Conservation (phyloP, 768 basidiomycete species). For the Dacryopinax spathularia region DNA sequence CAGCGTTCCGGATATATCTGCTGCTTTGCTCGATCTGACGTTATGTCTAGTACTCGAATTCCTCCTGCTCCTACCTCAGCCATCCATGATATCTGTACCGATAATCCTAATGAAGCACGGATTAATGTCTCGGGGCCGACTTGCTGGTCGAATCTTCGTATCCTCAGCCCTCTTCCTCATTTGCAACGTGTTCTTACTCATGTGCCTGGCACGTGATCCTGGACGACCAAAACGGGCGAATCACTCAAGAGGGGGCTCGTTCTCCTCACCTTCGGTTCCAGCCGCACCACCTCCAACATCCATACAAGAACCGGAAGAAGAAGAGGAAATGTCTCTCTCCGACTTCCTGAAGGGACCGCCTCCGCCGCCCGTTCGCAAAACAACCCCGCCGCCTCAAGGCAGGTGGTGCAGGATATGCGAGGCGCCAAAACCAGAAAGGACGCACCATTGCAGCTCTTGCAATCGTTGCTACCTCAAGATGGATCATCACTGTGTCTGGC, state of each 20-base stretch:
- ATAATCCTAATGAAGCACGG: not conserved
- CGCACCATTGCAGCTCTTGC: constrained; percentile 1
- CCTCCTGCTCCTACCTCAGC: not conserved
- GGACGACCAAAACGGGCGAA: not conserved
- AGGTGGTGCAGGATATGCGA: constrained; percentile 1
- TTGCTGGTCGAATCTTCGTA: not conserved
- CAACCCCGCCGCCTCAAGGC: not conserved
- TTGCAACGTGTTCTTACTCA: not conserved
- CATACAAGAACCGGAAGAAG: not conserved
- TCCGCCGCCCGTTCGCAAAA: not conserved
- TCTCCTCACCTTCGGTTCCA: not conserved
- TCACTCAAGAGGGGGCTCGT: not conserved
- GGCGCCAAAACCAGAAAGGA: not conserved
- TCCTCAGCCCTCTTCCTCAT: not conserved
- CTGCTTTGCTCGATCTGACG: not conserved
- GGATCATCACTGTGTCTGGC: not conserved
- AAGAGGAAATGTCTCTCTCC: not conserved
- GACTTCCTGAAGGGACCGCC: not conserved
- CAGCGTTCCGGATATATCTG: not conserved
- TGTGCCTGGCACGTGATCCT: not conserved
- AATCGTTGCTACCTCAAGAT: not conserved
- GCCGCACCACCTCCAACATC: not conserved
- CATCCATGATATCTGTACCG: not conserved
- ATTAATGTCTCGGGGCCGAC: not conserved
- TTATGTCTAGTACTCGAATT: not conserved